Base-by-base conservation (phyloP, 116 monocot genomes). In the Phalaenopsis hybrid region DNA sequence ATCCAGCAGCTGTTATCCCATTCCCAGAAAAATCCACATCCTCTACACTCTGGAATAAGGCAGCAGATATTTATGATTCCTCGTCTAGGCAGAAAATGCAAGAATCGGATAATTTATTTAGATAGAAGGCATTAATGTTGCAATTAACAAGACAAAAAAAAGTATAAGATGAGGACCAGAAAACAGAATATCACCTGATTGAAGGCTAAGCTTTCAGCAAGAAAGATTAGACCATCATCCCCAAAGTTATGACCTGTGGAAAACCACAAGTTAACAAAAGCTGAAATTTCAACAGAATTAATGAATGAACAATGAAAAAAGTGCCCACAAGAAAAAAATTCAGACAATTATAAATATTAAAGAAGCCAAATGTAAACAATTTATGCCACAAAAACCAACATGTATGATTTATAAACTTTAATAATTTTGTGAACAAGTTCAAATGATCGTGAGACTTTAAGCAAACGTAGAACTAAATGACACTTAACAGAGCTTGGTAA, bases 21-120 rank as follows among this genome's bases (percentile, higher is more conserved):
- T 99, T 99, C 77, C 93, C 95, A 78, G 98, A 99, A 79, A 95
- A 95, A 76, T 95, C 86, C 37, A 95, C 98, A 76, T 99, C 98
- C 81, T 99, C 98, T 80, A 95, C 98, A 85, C 81, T 88, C 98
- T 99, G 83, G 78, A 86, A 75, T 15, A 23, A 57, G 63, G 34
- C 9, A 79, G 4, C n/a, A 34, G 8, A 44, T 15, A 79, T 63
- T 55, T 52, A 34, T 55, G 15, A 78, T 52, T 37, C 9, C 75
- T 75, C 44, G 1, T 75, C n/a, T 45, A 44, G 20, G 46, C 20
- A 75, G 46, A 9, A 46, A n/a, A 72, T 73, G 73, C 73, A 33
- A 37, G 17, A 16, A 73, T 18, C 1, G 37, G 43, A 73, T 55
- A 13, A 43, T 73, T 55, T 55, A 15, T 43, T 73, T 33, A 43